Evolutionary conservation across 176 grass and related monocot genomes (phyloP).

Genomic region (Hordeum vulgare): MorexV3_pseudomolecules_assembly NC_058521.1:184107992-184108491

Average conservation of each 20-base stretch:
- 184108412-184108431: no score
- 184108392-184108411: no score
- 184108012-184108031: no score
- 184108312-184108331: background rate
- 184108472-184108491: constrained; percentile 52
- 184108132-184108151: background rate
- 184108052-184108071: background rate
- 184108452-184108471: no score
- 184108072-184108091: background rate
- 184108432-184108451: no score
- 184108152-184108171: background rate
- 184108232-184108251: no score
- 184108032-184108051: no score
- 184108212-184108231: no score
- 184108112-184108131: background rate
- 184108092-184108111: background rate
- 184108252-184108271: no score
- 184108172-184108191: background rate
- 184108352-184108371: constrained; percentile 53
- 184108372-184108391: no score
- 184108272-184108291: background rate
- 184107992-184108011: no score
- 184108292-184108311: background rate
- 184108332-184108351: constrained; percentile 38
- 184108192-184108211: background rate